These are phyloP conservation scores for Aspergillus ellipticus DNA, from an alignment of 495 filamentous ascomycete species.

Conservation along the genomic window DNA sequence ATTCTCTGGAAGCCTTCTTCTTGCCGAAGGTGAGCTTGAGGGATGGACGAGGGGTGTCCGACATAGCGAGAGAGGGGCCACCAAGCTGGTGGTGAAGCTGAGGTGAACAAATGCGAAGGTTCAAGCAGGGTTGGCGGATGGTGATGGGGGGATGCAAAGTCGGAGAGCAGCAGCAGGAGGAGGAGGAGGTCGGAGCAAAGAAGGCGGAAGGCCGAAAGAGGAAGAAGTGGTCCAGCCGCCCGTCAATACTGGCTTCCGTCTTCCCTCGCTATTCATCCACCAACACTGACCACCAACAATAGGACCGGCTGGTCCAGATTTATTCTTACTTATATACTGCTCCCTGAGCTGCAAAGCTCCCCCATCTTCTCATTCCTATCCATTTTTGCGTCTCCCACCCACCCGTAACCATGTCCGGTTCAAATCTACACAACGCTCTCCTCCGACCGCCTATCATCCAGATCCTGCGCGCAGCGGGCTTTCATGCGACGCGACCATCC, in stretches of 20 bases:
- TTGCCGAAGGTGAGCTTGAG: slow-evolving; percentile 52
- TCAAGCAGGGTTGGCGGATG: background rate
- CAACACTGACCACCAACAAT: background rate
- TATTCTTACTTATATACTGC: background rate
- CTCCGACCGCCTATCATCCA: slow-evolving; percentile 78
- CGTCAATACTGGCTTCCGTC: background rate
- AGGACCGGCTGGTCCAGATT: background rate
- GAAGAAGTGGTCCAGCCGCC: background rate
- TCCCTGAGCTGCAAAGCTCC: background rate
- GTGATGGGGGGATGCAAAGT: background rate
- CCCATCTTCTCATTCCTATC: background rate
- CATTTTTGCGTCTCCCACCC: background rate
- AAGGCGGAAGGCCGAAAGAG: background rate
- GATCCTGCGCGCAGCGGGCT: slow-evolving; percentile 83
- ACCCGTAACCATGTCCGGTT: slow-evolving; percentile 33
- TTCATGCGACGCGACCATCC: slow-evolving; percentile 67
- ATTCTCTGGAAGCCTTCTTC: slow-evolving; percentile 31
- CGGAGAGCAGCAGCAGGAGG: too few species aligned
- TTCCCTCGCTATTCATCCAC: slow-evolving; percentile 1
- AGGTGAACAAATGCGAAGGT: background rate
- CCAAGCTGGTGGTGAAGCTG: background rate
- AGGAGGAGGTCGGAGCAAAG: background rate
- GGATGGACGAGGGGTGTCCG: slow-evolving; percentile 37
- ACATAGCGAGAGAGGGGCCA: slow-evolving; percentile 15
- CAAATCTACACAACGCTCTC: slow-evolving; percentile 66